These are phyloP conservation scores for Rhizophora mangle DNA, from an alignment of 345 rosid genomes.

Conservation along the genomic window DNA sequence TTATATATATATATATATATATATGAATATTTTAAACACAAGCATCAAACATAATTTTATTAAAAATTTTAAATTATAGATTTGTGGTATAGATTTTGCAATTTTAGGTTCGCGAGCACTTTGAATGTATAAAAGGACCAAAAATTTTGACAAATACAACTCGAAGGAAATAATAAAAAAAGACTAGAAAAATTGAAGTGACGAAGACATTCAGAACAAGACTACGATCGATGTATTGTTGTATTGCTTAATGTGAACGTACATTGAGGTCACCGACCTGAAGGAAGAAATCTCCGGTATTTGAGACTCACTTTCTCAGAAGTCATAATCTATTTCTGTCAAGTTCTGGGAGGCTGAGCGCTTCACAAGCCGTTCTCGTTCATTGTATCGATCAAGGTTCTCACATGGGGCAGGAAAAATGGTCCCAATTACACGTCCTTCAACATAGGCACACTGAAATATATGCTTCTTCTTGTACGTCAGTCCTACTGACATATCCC, in stretches of 20 bases:
- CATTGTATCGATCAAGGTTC: constrained; percentile 83
- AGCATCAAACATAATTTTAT: too few relatives aligned
- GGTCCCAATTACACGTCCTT: constrained; percentile 82
- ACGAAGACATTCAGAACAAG: not conserved
- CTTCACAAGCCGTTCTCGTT: constrained; percentile 60
- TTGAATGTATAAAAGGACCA: constrained; percentile 2
- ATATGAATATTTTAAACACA: too few relatives aligned
- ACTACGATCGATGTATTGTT: constrained; percentile 6
- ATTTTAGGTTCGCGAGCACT: not conserved
- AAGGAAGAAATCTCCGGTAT: not conserved
- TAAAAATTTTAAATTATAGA: too few relatives aligned
- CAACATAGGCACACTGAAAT: constrained; percentile 84
- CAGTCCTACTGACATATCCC: constrained; percentile 83
- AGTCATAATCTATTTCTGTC: constrained; percentile 83
- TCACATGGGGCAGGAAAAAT: constrained; percentile 89
- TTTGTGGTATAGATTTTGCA: too few relatives aligned
- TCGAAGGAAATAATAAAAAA: not conserved
- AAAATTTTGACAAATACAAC: constrained; percentile 30
- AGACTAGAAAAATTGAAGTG: not conserved
- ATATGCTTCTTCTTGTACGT: constrained; percentile 92
- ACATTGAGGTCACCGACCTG: constrained; percentile 11
- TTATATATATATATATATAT: too few relatives aligned
- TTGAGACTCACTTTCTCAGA: constrained; percentile 30
- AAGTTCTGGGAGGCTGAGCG: constrained; percentile 59
- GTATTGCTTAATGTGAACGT: constrained; percentile 1